phyloP scores from a whole-genome alignment of 1,284 basidiomycete species.

The Puccinia polysora region DNA sequence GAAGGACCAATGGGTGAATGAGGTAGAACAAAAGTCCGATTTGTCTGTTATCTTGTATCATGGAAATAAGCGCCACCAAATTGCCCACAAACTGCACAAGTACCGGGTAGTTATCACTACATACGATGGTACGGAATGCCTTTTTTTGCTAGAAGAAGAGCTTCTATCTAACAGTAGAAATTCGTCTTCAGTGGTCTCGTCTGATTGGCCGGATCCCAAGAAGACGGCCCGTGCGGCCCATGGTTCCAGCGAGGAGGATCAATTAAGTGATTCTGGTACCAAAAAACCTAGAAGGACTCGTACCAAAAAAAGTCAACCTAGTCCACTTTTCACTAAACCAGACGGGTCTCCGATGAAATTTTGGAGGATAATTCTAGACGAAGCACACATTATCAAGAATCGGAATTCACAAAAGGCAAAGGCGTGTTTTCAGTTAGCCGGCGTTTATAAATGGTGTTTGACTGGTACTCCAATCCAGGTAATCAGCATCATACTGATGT shows the following conservation, averaged over 20 bases:
- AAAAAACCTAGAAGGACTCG: conserved; percentile 54
- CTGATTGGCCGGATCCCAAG: conserved; percentile 24
- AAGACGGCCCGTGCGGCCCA: not conserved
- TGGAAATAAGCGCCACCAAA: conserved; percentile 60
- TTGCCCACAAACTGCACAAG: conserved; percentile 38
- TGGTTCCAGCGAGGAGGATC: conserved; percentile 73
- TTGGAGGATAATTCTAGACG: conserved; percentile 58
- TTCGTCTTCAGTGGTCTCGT: conserved; percentile 25
- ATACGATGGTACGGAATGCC: conserved; percentile 23
- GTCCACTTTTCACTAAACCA: conserved; percentile 6
- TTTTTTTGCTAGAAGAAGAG: not conserved
- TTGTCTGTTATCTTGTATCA: conserved; percentile 76
- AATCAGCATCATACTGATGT: not conserved
- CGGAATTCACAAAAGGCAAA: conserved; percentile 58
- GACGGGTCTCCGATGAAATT: conserved; percentile 29
- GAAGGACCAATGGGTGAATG: conserved; percentile 84
- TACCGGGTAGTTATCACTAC: conserved; percentile 41
- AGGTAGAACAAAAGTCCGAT: conserved; percentile 72
- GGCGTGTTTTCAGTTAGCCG: conserved; percentile 66
- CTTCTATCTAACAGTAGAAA: not conserved
- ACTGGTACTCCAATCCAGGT: conserved; percentile 79
- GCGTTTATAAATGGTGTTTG: conserved; percentile 80
- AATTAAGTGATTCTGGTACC: conserved; percentile 70
- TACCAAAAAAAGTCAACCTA: conserved; percentile 16
- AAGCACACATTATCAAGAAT: conserved; percentile 98